These are phyloP conservation scores for Penicillium paxilli DNA, from an alignment of 495 filamentous ascomycete species.

Conservation along the genomic window DNA sequence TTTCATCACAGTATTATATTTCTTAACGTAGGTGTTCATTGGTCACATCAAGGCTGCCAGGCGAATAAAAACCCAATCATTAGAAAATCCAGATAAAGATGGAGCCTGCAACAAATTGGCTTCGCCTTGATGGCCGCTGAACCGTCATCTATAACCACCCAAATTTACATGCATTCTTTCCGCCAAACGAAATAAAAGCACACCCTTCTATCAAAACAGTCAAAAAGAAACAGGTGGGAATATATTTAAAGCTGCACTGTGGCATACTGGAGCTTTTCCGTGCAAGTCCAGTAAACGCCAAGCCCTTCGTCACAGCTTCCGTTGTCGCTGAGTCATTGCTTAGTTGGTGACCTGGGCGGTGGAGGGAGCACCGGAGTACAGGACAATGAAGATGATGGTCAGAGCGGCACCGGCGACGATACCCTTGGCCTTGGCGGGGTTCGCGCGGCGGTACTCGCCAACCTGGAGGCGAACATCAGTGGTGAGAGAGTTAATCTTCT, in stretches of 20 bases:
- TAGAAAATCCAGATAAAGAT: conserved; percentile 16
- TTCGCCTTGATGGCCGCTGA: conserved; percentile 17
- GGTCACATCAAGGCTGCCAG: conserved; percentile 21
- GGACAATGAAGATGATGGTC: conserved; percentile 56
- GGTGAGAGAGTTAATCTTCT: conserved; percentile 68
- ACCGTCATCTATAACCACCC: conserved; percentile 18
- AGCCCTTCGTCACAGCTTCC: conserved; percentile 1
- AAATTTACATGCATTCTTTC: conserved; percentile 22
- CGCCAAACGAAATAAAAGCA: conserved; percentile 7
- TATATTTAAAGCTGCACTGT: conserved; percentile 4
- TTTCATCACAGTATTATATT: not conserved
- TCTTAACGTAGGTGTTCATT: conserved; percentile 16
- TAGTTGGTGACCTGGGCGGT: conserved; percentile 20
- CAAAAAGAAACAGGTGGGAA: conserved; percentile 1
- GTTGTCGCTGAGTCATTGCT: conserved; percentile 1
- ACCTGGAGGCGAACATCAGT: conserved; percentile 52
- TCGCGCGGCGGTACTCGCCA: conserved; percentile 54
- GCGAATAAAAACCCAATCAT: conserved; percentile 22
- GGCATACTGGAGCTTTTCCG: not conserved
- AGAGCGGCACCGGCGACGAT: conserved; percentile 57
- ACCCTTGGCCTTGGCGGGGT: conserved; percentile 68
- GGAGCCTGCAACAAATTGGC: conserved; percentile 13
- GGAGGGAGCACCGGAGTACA: conserved; percentile 42
- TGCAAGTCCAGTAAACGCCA: not conserved
- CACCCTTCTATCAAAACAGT: conserved; percentile 17